Percentiles rank a stretch among this genome's conserved stretches.
Conservation (phyloP, 306 rosid species). For the Vigna hirtella region DNA sequence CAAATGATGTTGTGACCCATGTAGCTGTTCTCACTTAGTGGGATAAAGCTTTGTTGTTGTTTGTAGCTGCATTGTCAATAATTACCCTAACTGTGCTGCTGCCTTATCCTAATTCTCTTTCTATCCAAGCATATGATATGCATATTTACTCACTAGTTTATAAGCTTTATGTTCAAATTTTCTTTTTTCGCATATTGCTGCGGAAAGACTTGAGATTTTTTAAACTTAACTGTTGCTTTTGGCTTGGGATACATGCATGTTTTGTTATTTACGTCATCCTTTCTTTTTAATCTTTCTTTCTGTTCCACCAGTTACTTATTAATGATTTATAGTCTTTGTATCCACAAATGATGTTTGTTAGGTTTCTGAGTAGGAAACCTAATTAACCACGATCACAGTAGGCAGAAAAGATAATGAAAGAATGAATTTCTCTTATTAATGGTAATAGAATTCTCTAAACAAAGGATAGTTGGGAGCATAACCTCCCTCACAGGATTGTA, state of each 20-base stretch:
- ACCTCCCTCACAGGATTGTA: no score
- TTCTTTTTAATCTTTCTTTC: neutral
- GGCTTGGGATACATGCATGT: slow-evolving; percentile 8
- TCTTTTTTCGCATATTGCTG: slow-evolving; percentile 20
- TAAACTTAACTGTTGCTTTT: neutral
- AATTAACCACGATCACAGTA: no score
- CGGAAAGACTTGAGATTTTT: slow-evolving; percentile 7
- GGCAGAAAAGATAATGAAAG: no score
- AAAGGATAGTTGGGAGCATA: no score
- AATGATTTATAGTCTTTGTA: slow-evolving; percentile 29
- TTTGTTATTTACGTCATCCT: slow-evolving; percentile 15
- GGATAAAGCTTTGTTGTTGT: neutral
- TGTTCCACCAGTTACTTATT: slow-evolving; percentile 3
- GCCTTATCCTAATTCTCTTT: neutral
- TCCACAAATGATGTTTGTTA: neutral
- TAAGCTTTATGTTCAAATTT: neutral
- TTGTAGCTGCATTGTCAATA: neutral
- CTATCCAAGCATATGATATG: slow-evolving; percentile 9
- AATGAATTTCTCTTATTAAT: no score
- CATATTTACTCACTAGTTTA: neutral
- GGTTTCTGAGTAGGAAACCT: no score
- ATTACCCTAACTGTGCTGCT: neutral
- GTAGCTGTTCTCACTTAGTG: neutral
- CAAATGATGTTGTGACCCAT: neutral
- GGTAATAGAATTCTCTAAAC: no score